Percentiles rank a stretch among this genome's conserved stretches.
phyloP scores from a whole-genome alignment of 2,329 filamentous ascomycete species.

The Ambrosiella xylebori region DNA sequence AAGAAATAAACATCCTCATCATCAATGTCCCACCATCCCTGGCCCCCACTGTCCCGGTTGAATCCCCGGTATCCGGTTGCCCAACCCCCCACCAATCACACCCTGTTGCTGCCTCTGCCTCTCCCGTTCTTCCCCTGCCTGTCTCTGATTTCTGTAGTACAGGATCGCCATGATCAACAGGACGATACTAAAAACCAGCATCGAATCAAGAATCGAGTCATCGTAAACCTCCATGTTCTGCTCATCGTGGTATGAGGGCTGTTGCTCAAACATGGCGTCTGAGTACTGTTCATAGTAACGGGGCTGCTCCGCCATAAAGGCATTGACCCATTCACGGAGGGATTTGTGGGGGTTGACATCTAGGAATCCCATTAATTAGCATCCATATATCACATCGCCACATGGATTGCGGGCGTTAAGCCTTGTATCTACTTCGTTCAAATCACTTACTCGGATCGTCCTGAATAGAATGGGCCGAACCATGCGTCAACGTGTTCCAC shows the following conservation, averaged over 20 bases:
- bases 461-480: constrained; percentile 80
- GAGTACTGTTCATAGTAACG: constrained; percentile 47
- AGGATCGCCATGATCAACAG: constrained; percentile 59
- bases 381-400: not conserved
- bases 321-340: constrained; percentile 68
- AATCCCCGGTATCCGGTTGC: not conserved
- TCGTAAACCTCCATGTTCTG: constrained; percentile 50
- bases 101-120: not conserved
- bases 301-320: constrained; percentile 60
- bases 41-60: constrained; percentile 1
- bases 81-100: not conserved
- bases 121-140: constrained; percentile 25
- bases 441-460: constrained; percentile 59
- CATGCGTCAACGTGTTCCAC: constrained; percentile 86
- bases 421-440: not conserved
- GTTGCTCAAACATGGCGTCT: constrained; percentile 20
- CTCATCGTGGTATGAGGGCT: constrained; percentile 37
- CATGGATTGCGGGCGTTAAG: not conserved
- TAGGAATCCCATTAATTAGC: constrained; percentile 19
- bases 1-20: not conserved
- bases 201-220: constrained; percentile 65
- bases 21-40: constrained; percentile 2
- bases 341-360: constrained; percentile 58
- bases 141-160: constrained; percentile 60
- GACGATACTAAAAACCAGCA: constrained; percentile 66